These are phyloP conservation scores for Cryphonectria carpinicola DNA, from an alignment of 2,329 filamentous ascomycete genomes.

Conservation along the genomic window DNA sequence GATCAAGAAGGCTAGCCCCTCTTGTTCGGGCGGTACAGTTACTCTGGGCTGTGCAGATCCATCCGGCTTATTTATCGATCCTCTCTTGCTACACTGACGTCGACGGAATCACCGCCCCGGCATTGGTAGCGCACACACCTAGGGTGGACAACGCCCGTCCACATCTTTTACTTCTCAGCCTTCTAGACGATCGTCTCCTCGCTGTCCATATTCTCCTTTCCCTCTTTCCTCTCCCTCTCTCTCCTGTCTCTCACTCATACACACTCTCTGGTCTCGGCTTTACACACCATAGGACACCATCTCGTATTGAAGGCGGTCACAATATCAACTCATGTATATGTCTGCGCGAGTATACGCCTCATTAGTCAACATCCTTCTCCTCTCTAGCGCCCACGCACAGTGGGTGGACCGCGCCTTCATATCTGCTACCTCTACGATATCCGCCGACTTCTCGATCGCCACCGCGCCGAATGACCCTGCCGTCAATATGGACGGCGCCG, in stretches of 20 bases:
- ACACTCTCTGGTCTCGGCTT: background rate
- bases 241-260: background rate
- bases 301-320: background rate
- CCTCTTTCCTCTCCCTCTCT: background rate
- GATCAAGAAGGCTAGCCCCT: background rate
- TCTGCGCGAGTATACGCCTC: constrained; percentile 17
- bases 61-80: constrained; percentile 15
- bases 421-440: constrained; percentile 1
- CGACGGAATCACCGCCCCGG: constrained; percentile 11
- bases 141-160: background rate
- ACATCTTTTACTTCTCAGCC: background rate
- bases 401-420: constrained; percentile 14
- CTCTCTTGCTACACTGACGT: constrained; percentile 24
- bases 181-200: background rate
- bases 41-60: constrained; percentile 15
- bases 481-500: constrained; percentile 14
- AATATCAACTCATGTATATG: constrained; percentile 13
- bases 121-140: constrained; percentile 3
- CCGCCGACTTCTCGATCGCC: constrained; percentile 25
- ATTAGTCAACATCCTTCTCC: constrained; percentile 10
- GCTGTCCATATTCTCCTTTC: background rate
- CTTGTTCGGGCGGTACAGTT: background rate
- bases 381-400: constrained; percentile 10
- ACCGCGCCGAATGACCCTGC: constrained; percentile 20
- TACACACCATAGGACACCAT: background rate